These are phyloP conservation scores for Chrysanthemum lavandulifolium DNA, from an alignment of 129 eudicot species.

Conservation along the genomic window DNA sequence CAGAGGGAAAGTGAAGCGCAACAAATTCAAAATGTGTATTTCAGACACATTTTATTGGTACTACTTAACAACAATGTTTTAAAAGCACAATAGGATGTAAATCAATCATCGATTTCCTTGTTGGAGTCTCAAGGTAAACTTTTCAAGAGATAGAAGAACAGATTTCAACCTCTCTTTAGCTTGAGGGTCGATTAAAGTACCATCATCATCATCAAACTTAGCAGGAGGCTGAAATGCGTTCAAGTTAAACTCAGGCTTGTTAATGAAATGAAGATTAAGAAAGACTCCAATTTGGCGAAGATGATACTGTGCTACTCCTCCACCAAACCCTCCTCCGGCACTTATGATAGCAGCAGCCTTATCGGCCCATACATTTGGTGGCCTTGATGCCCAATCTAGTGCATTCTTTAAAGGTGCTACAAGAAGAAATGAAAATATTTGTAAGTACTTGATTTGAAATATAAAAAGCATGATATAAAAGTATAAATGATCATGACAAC, in stretches of 20 bases:
- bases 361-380: constrained; percentile 88
- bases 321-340: constrained; percentile 75
- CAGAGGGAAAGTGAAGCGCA: not conserved
- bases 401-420: constrained; percentile 84
- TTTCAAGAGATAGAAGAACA: constrained; percentile 49
- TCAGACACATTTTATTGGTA: not conserved
- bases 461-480: too few relatives aligned
- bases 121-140: constrained; percentile 49
- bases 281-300: constrained; percentile 79
- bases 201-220: constrained; percentile 51
- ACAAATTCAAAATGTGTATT: not conserved
- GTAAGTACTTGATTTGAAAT: not conserved
- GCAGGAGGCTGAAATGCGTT: constrained; percentile 53
- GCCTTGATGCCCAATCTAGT: constrained; percentile 90
- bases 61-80: not conserved
- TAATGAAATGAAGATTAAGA: constrained; percentile 72
- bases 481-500: too few relatives aligned
- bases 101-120: constrained; percentile 14
- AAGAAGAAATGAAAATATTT: not conserved
- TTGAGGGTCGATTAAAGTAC: constrained; percentile 50
- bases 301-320: constrained; percentile 64
- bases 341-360: constrained; percentile 87
- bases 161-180: constrained; percentile 44
- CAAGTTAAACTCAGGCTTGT: constrained; percentile 65
- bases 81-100: not conserved